Evolutionary conservation across 306 rosid species (phyloP).

Genomic region (Trifolium pratense): DNA sequence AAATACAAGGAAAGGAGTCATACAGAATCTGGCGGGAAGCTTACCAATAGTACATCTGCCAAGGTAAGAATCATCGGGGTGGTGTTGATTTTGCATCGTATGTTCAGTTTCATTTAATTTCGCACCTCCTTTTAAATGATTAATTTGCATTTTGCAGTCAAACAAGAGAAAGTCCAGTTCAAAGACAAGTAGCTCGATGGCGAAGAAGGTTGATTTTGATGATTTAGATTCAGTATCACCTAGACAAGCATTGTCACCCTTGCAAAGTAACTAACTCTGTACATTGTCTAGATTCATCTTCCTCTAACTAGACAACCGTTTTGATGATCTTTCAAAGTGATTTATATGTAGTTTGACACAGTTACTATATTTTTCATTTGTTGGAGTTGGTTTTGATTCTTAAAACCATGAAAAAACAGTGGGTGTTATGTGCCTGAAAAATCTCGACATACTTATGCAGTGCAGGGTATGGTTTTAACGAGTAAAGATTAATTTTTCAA

Average conservation of each 20-base stretch:
- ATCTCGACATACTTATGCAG: no score
- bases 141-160: slow-evolving; percentile 58
- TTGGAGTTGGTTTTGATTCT: not conserved
- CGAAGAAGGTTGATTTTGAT: slow-evolving; percentile 61
- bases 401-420: not conserved
- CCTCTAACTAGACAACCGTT: not conserved
- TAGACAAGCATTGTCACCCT: slow-evolving; percentile 74
- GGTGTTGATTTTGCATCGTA: not conserved
- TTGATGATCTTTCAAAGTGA: not conserved
- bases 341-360: not conserved
- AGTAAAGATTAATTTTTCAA: no score
- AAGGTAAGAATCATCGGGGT: slow-evolving; percentile 58
- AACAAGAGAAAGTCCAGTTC: slow-evolving; percentile 79
- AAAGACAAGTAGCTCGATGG: slow-evolving; percentile 57
- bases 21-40: slow-evolving; percentile 65
- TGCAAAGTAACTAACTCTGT: slow-evolving; percentile 64
- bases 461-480: no score
- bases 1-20: slow-evolving; percentile 56
- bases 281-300: not conserved
- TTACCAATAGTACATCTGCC: slow-evolving; percentile 58
- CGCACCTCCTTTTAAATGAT: not conserved
- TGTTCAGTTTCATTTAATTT: not conserved
- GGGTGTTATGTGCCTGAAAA: no score
- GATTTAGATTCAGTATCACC: slow-evolving; percentile 51
- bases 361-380: not conserved